These are phyloP conservation scores for Planoprotostelium fungivorum DNA, from an alignment of 78 protist species.

Conservation along the genomic window DNA sequence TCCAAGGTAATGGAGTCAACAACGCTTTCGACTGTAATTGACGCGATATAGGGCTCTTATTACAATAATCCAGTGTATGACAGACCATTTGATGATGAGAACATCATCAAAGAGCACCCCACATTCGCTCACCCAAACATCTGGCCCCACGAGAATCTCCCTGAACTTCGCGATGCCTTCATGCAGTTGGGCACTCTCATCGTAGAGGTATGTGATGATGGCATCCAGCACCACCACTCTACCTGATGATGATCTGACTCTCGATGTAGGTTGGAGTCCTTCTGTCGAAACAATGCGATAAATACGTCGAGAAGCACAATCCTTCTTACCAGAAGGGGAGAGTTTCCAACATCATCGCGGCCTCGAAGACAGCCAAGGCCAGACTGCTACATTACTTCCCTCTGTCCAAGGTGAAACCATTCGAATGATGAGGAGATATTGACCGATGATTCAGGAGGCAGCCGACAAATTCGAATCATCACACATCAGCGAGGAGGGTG, in stretches of 20 bases:
- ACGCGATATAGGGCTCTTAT: constrained; percentile 52
- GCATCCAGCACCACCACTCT: neutral
- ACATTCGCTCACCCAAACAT: constrained; percentile 54
- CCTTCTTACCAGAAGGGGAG: neutral
- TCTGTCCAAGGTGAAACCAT: constrained; percentile 42
- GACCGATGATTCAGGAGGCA: constrained; percentile 15
- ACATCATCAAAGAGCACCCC: constrained; percentile 49
- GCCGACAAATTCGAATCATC: no score
- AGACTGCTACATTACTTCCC: constrained; percentile 61
- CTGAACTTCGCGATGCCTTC: constrained; percentile 39
- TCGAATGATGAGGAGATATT: constrained; percentile 12
- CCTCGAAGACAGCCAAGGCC: constrained; percentile 51
- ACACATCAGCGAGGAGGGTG: neutral
- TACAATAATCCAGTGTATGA: constrained; percentile 69
- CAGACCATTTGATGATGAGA: constrained; percentile 43
- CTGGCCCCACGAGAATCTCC: constrained; percentile 63
- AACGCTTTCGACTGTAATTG: neutral
- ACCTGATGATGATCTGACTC: neutral
- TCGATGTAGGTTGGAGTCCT: constrained; percentile 25
- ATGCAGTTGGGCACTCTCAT: constrained; percentile 48
- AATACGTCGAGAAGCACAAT: constrained; percentile 10
- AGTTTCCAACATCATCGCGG: constrained; percentile 17
- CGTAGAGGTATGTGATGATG: constrained; percentile 10
- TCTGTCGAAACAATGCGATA: constrained; percentile 57
- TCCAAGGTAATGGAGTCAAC: neutral